Evolutionary conservation across 306 rosid species (phyloP).

Genomic region (Abrus precatorius): DNA sequence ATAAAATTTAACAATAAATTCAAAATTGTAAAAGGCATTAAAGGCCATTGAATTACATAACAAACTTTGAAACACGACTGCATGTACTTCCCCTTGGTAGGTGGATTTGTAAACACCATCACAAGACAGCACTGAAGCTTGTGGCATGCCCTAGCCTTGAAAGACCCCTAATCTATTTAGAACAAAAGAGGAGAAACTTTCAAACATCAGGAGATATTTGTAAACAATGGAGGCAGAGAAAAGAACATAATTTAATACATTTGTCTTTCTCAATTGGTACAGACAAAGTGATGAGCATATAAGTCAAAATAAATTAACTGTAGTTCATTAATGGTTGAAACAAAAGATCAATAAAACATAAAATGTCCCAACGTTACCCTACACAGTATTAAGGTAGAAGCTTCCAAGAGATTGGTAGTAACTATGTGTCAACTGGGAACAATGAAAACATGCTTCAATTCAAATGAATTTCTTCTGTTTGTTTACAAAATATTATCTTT

Average conservation of each 20-base stretch:
- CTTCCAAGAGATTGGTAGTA: slow-evolving; percentile 37
- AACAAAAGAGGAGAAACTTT: neutral
- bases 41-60: slow-evolving; percentile 26
- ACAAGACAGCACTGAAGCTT: slow-evolving; percentile 1
- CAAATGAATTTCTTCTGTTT: slow-evolving; percentile 42
- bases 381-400: slow-evolving; percentile 37
- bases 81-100: slow-evolving; percentile 1
- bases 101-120: neutral
- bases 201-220: slow-evolving; percentile 2
- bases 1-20: neutral
- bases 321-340: slow-evolving; percentile 34
- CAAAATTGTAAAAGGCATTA: slow-evolving; percentile 13
- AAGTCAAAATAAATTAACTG: slow-evolving; percentile 7
- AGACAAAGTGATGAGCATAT: slow-evolving; percentile 15
- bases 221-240: neutral
- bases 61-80: neutral
- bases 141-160: slow-evolving; percentile 36
- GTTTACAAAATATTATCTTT: slow-evolving; percentile 39
- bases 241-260: slow-evolving; percentile 25
- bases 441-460: slow-evolving; percentile 37
- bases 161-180: slow-evolving; percentile 21
- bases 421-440: slow-evolving; percentile 30
- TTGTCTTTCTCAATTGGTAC: slow-evolving; percentile 11
- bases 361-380: slow-evolving; percentile 12
- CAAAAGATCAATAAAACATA: slow-evolving; percentile 9